phyloP scores from a whole-genome alignment of 2,329 filamentous ascomycete species.

The Alternaria ethzedia region DNA sequence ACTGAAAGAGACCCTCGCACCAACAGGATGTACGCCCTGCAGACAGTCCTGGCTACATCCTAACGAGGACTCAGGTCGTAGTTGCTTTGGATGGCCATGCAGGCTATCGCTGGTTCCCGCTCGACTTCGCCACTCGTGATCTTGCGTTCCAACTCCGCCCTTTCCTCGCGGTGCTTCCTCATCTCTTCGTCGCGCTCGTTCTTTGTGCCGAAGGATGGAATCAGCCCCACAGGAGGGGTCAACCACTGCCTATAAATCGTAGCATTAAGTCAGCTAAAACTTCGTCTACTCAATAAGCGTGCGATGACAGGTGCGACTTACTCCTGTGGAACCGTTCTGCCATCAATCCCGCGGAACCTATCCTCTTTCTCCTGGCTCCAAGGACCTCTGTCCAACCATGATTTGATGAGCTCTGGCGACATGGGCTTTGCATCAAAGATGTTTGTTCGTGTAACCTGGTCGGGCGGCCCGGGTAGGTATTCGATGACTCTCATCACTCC shows the following conservation, averaged over 20 bases:
- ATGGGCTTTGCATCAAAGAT: slow-evolving; percentile 8
- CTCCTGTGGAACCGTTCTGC: slow-evolving; percentile 2
- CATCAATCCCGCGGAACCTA: slow-evolving; percentile 5
- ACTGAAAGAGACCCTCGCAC: neutral
- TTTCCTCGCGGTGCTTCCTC: neutral
- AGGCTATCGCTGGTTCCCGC: neutral
- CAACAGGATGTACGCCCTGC: neutral
- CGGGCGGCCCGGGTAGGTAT: slow-evolving; percentile 1
- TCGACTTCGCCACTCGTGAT: neutral
- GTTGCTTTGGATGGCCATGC: neutral
- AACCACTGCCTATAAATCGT: neutral
- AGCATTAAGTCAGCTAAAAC: neutral
- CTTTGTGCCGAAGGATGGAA: neutral
- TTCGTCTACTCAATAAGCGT: neutral
- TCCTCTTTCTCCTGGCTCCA: slow-evolving; percentile 4
- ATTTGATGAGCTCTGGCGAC: slow-evolving; percentile 4
- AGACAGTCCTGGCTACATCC: slow-evolving; percentile 17
- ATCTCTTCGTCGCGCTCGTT: neutral
- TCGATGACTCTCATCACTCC: neutral
- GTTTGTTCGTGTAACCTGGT: neutral
- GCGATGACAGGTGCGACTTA: neutral
- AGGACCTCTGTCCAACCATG: neutral
- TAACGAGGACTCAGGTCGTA: slow-evolving; percentile 7
- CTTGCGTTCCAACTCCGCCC: neutral
- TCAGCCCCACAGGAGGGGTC: neutral